phyloP scores from a whole-genome alignment of 352 stramenopile species.

The Phytophthora aleatoria region DNA sequence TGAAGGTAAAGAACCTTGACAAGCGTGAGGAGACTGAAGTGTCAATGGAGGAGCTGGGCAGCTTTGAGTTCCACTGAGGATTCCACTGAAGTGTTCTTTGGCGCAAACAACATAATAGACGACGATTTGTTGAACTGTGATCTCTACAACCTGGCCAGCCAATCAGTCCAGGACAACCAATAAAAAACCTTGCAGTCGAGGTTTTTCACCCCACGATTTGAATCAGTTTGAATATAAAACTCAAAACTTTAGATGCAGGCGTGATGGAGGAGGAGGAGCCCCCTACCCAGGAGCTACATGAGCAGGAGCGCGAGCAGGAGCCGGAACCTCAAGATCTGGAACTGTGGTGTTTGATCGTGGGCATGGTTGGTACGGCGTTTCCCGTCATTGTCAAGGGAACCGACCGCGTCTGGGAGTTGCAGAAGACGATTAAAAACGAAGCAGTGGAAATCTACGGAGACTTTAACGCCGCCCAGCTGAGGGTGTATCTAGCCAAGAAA shows the following conservation, averaged over 20 bases:
- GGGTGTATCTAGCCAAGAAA: conserved; percentile 27
- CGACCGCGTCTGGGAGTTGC: conserved; percentile 33
- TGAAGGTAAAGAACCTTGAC: conserved; percentile 82
- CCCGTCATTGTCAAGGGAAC: conserved; percentile 19
- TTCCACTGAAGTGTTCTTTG: neutral
- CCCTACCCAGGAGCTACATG: conserved; percentile 4
- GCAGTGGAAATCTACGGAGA: conserved; percentile 33
- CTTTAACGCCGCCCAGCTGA: conserved; percentile 30
- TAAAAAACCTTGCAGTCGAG: conserved; percentile 4
- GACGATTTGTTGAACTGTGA: too few relatives aligned
- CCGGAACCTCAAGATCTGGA: conserved; percentile 20
- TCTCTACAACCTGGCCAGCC: too few relatives aligned
- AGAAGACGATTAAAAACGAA: conserved; percentile 36
- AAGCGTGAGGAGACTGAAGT: conserved; percentile 62
- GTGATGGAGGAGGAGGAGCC: conserved; percentile 14
- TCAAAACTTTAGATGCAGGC: neutral
- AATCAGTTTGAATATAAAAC: conserved; percentile 19
- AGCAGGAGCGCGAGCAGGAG: conserved; percentile 12
- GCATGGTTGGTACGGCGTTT: conserved; percentile 34
- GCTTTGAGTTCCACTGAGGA: conserved; percentile 39
- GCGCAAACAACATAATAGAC: neutral
- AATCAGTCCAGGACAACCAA: neutral
- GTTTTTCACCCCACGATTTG: conserved; percentile 14
- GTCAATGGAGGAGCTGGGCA: conserved; percentile 32
- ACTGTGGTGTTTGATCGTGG: conserved; percentile 35